A percentile compares a stretch with the other conserved stretches of the same genome.
phyloP scores from a whole-genome alignment of 1,284 basidiomycete species.

The Pyrrhoderma lamaoense region DNA sequence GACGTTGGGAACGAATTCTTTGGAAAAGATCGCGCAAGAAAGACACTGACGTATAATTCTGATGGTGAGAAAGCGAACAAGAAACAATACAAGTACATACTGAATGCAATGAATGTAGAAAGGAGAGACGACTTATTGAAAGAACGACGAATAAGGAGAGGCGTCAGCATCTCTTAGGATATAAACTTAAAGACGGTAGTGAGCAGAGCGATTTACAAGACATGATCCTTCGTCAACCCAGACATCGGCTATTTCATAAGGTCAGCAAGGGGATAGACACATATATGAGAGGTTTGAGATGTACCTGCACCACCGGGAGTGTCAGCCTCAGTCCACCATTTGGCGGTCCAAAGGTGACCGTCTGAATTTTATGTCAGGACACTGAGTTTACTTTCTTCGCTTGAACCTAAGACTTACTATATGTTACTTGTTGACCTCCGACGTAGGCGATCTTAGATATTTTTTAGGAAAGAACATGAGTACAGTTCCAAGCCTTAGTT shows the following conservation, averaged over 20 bases:
- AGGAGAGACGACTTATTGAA: neutral
- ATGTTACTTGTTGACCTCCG: conserved; percentile 42
- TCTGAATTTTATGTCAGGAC: conserved; percentile 17
- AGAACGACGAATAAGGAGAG: neutral
- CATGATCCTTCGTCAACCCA: conserved; percentile 33
- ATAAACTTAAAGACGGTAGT: neutral
- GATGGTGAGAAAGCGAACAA: neutral
- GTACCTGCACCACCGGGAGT: conserved; percentile 37
- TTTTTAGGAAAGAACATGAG: neutral
- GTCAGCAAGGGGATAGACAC: conserved; percentile 17
- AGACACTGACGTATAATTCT: neutral
- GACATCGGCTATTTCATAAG: conserved; percentile 25
- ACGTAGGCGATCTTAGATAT: conserved; percentile 36
- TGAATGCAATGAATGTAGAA: neutral
- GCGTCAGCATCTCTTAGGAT: neutral
- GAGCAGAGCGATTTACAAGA: conserved; percentile 6
- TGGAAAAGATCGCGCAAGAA: neutral
- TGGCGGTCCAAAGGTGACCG: conserved; percentile 42
- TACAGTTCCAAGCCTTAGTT: neutral
- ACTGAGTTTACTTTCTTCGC: neutral
- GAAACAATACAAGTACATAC: neutral
- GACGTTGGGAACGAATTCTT: too few relatives aligned
- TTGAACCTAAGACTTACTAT: conserved; percentile 32
- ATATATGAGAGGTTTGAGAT: conserved; percentile 2
- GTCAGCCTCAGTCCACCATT: conserved; percentile 55